Evolutionary conservation across 139 green algal species (phyloP), one percentile per base, ranked within the genome.

Genomic region (Chlorella sp.): DNA sequence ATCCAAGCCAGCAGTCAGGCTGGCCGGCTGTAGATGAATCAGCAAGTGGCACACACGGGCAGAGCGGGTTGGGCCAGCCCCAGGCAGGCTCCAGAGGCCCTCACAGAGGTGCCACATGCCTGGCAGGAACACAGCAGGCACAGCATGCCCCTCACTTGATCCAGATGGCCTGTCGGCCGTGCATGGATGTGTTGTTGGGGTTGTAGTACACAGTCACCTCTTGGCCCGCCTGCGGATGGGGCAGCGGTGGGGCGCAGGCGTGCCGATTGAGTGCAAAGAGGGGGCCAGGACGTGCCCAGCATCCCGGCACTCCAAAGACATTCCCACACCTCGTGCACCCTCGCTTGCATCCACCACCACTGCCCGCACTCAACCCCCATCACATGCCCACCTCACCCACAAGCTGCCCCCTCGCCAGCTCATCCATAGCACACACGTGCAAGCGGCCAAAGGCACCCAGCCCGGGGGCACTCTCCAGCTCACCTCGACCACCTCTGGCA

Each of bases 141-240:
- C 37, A 57, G 39, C 39, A 26, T 42, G 11, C 26, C 14, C 28
- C 69, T 30, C 87, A 90, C 64, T 87, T 83, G 57, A 97, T 88
- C 69, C 86, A 96, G 34, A 97, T 90, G 36, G 86, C 37, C 64
- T 90, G 24, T 39, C 83, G 68, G 30, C 93, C 95, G 18, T 89
- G 86, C 73, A 98, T 92, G 24, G 91, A 85, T 0, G 95, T 96
- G 94, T 95, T 95, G 77, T 90, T 39, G 22, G 96, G 94, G 92
- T 97, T 96, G 92, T 98, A 98, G 81, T 88, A 93, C 18, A 98
- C 75, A 30, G 37, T 95, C 21, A 96, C 82, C 39, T 90, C 60
- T 36, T 95, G 16, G 12, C 94, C 93, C 21, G 92, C 85, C 85
- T 89, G 85, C 90, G 12, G 48, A 37, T 5, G 32, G 26, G 40